Evolutionary conservation across 2,329 filamentous ascomycete genomes (phyloP).

Genomic region (Exutisphaerella laricina): DNA sequence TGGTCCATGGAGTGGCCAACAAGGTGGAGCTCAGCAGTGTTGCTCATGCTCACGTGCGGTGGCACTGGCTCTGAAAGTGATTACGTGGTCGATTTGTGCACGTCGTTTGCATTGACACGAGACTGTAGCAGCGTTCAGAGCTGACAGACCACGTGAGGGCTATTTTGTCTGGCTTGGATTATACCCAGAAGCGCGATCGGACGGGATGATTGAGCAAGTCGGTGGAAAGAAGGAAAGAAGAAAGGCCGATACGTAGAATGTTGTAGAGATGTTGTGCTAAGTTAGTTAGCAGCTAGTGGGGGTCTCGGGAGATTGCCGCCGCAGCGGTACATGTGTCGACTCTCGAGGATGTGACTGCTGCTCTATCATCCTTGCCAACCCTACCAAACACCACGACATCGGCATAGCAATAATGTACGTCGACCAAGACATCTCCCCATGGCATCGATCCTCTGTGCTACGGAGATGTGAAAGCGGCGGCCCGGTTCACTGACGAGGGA

Average conservation of each 20-base stretch:
- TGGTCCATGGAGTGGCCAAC: too few relatives aligned
- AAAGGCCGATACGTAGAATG: background rate
- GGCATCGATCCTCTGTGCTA: background rate
- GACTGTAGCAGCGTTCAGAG: background rate
- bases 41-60: background rate
- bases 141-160: background rate
- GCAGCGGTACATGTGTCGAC: background rate
- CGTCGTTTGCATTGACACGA: background rate
- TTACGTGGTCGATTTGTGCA: slow-evolving; percentile 2
- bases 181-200: too few relatives aligned
- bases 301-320: too few relatives aligned
- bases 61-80: background rate
- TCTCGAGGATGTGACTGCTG: background rate
- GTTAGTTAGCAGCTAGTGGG: too few relatives aligned
- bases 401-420: background rate
- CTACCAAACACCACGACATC: background rate
- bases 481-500: background rate
- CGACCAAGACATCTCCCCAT: background rate
- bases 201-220: background rate
- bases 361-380: background rate
- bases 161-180: background rate
- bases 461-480: background rate
- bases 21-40: background rate
- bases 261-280: too few relatives aligned
- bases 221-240: background rate